Conservation (phyloP, 495 filamentous ascomycete genomes). For the Penicillium bovifimosum region DNA sequence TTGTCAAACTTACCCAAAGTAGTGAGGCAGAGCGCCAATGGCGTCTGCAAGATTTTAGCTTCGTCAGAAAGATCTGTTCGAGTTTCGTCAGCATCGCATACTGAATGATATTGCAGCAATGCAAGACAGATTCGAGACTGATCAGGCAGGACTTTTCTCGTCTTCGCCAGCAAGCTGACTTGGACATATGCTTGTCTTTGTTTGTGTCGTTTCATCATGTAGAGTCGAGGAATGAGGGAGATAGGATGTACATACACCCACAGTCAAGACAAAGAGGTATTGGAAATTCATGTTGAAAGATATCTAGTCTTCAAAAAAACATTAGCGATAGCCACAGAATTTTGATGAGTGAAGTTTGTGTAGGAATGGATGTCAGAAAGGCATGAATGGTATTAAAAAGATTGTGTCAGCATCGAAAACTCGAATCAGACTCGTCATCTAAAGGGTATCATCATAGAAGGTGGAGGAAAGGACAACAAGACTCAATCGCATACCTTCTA, state of each 20-base stretch:
- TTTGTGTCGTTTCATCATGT: slow-evolving; percentile 49
- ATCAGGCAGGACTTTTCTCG: slow-evolving; percentile 49
- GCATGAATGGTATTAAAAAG: slow-evolving; percentile 56
- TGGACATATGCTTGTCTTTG: slow-evolving; percentile 59
- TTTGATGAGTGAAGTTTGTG: slow-evolving; percentile 5
- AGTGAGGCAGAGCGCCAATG: neutral
- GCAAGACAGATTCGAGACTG: slow-evolving; percentile 17
- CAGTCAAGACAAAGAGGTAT: slow-evolving; percentile 1
- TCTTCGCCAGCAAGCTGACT: slow-evolving; percentile 45
- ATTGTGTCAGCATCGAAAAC: slow-evolving; percentile 55
- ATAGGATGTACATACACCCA: slow-evolving; percentile 32
- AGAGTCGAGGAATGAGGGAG: slow-evolving; percentile 5
- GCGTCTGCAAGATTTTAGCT: slow-evolving; percentile 7
- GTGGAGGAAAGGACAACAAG: slow-evolving; percentile 12
- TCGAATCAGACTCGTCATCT: slow-evolving; percentile 62
- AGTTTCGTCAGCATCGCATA: slow-evolving; percentile 28
- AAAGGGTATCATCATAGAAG: slow-evolving; percentile 46
- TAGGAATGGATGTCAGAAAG: slow-evolving; percentile 37
- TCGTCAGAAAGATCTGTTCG: slow-evolving; percentile 6
- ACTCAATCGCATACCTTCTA: slow-evolving; percentile 20
- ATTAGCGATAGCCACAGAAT: slow-evolving; percentile 25
- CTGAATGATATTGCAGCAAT: slow-evolving; percentile 16
- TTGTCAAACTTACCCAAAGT: slow-evolving; percentile 21
- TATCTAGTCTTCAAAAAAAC: slow-evolving; percentile 10
- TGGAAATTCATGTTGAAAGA: neutral